Percentiles rank a stretch among this genome's conserved stretches.
Conservation (phyloP, 2,329 filamentous ascomycete species). For the Colletotrichum tofieldiae region DNA sequence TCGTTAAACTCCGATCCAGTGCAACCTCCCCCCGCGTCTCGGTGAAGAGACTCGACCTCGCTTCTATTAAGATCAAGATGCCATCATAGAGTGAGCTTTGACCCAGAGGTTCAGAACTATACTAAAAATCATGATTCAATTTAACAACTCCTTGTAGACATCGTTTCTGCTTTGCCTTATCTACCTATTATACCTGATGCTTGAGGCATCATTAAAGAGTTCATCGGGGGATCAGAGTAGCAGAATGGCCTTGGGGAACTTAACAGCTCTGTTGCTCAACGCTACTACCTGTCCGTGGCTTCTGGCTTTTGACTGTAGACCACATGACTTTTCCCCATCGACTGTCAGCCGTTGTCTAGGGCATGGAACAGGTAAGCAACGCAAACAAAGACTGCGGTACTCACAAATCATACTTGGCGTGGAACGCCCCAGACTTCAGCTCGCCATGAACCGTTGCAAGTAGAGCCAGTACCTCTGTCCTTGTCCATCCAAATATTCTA, state of each 20-base stretch:
- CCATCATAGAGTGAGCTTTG: too few relatives aligned
- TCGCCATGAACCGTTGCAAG: conserved; percentile 50
- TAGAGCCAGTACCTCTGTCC: conserved; percentile 49
- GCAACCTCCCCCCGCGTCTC: background rate
- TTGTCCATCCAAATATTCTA: conserved; percentile 49
- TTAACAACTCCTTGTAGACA: too few relatives aligned
- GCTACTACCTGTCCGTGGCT: background rate
- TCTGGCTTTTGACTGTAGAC: conserved; percentile 40
- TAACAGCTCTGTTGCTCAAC: background rate
- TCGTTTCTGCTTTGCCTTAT: too few relatives aligned
- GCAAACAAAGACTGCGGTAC: background rate
- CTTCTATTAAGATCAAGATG: too few relatives aligned
- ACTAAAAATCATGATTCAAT: too few relatives aligned
- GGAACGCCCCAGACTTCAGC: conserved; percentile 48
- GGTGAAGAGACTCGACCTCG: background rate
- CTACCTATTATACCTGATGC: too few relatives aligned
- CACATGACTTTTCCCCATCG: conserved; percentile 18
- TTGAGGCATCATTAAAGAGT: background rate
- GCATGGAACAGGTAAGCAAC: rapidly evolving
- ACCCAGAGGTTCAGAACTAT: too few relatives aligned
- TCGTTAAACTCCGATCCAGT: too few relatives aligned
- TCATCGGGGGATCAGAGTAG: background rate
- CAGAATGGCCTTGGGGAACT: background rate
- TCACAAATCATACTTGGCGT: conserved; percentile 48
- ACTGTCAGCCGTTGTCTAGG: background rate